These are phyloP conservation scores for Prunus mume DNA, from an alignment of 306 rosid genomes.

Conservation along the genomic window DNA sequence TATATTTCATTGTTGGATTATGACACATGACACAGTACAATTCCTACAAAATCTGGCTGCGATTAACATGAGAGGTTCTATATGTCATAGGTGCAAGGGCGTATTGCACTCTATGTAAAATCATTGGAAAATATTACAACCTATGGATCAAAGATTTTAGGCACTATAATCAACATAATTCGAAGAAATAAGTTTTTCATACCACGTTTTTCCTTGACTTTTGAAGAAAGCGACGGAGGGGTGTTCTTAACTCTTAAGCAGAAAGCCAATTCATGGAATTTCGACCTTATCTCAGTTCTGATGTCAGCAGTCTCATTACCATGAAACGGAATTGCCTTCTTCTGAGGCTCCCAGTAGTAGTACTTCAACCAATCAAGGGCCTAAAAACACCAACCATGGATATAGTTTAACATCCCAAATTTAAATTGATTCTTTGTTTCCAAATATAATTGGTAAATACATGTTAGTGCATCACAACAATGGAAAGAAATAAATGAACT, in stretches of 20 bases:
- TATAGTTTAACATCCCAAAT: not conserved
- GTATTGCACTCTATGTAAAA: not conserved
- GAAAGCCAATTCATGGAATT: constrained; percentile 55
- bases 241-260: constrained; percentile 45
- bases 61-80: not conserved
- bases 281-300: constrained; percentile 58
- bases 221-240: constrained; percentile 34
- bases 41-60: not conserved
- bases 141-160: not conserved
- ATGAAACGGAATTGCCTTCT: constrained; percentile 75
- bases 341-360: constrained; percentile 95
- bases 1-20: not conserved
- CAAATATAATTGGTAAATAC: not conserved
- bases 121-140: not conserved
- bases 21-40: not conserved
- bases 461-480: not conserved
- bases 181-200: constrained; percentile 14
- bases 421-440: not conserved
- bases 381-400: constrained; percentile 43
- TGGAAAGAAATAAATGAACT: not conserved
- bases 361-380: constrained; percentile 92
- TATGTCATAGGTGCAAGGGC: not conserved
- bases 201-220: constrained; percentile 63
- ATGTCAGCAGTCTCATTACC: constrained; percentile 45
- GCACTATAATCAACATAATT: constrained; percentile 9